These are phyloP conservation scores for Xylaria palmicola DNA, from an alignment of 495 filamentous ascomycete species.

Conservation along the genomic window DNA sequence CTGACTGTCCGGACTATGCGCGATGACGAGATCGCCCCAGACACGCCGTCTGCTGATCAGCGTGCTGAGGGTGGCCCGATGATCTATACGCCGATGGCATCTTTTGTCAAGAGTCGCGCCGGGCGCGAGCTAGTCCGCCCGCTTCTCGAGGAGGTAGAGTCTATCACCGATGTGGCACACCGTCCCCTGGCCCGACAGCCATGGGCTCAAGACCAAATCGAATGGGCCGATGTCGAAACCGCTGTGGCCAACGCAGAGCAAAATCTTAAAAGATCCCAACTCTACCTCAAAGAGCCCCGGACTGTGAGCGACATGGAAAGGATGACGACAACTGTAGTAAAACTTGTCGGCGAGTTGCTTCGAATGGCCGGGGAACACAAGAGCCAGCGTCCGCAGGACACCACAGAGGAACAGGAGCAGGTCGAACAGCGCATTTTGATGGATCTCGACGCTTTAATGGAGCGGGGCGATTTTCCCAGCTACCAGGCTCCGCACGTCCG, in stretches of 20 bases:
- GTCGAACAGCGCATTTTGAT: background rate
- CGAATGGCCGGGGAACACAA: background rate
- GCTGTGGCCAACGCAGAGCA: constrained; percentile 22
- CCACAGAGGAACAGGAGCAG: background rate
- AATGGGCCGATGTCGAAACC: constrained; percentile 23
- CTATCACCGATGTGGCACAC: constrained; percentile 15
- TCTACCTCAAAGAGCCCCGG: constrained; percentile 26
- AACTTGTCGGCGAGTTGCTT: constrained; percentile 31
- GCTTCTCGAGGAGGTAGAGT: constrained; percentile 18
- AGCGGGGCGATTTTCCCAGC: constrained; percentile 31
- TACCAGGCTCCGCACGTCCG: constrained; percentile 30
- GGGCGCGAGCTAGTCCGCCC: background rate
- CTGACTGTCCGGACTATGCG: constrained; percentile 25
- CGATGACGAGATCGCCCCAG: background rate
- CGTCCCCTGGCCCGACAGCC: constrained; percentile 12
- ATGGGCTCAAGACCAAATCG: constrained; percentile 24
- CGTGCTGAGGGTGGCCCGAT: too few species aligned
- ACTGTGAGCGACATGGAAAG: constrained; percentile 19
- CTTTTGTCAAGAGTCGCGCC: background rate
- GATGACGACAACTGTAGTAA: constrained; percentile 23
- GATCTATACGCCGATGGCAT: constrained; percentile 1
- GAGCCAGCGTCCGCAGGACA: background rate
- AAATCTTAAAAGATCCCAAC: constrained; percentile 12
- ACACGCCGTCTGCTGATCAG: too few species aligned
- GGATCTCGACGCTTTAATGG: constrained; percentile 15